Percentiles rank a stretch among this genome's conserved stretches.
Conservation (phyloP, 306 rosid genomes). For the Vigna mungo region DNA sequence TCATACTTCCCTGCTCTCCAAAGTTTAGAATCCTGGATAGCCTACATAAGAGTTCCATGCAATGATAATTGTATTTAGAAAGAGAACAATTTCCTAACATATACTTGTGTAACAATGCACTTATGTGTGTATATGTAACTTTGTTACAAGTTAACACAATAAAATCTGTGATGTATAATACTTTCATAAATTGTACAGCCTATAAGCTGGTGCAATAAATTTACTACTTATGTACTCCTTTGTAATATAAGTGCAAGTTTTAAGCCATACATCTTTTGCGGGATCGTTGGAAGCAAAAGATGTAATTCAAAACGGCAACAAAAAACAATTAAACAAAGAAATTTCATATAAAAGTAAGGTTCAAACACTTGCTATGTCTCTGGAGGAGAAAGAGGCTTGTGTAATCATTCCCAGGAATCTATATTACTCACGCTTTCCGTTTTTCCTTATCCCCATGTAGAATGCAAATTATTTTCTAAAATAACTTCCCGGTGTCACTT, state of each 20-base stretch:
- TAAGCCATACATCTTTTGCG: not conserved
- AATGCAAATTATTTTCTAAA: no score
- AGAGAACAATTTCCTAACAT: slow-evolving; percentile 5
- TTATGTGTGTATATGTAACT: not conserved
- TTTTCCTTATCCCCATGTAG: no score
- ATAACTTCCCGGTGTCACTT: no score
- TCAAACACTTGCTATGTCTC: not conserved
- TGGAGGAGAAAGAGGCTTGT: not conserved
- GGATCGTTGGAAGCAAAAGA: not conserved
- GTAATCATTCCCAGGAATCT: no score
- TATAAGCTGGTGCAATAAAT: not conserved
- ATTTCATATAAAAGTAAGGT: not conserved
- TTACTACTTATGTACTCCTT: not conserved
- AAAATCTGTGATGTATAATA: slow-evolving; percentile 13
- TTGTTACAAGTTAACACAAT: not conserved
- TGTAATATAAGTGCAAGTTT: slow-evolving; percentile 1
- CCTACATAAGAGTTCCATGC: slow-evolving; percentile 39
- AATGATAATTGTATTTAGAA: slow-evolving; percentile 26
- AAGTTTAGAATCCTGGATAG: slow-evolving; percentile 22
- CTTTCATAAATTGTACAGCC: slow-evolving; percentile 4
- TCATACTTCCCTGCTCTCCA: slow-evolving; percentile 4
- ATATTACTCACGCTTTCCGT: no score
- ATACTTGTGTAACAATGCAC: not conserved
- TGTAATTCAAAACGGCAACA: not conserved
- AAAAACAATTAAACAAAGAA: not conserved